Conservation (phyloP, 208 protist genomes). For the Sergeia podlipaevii region DNA sequence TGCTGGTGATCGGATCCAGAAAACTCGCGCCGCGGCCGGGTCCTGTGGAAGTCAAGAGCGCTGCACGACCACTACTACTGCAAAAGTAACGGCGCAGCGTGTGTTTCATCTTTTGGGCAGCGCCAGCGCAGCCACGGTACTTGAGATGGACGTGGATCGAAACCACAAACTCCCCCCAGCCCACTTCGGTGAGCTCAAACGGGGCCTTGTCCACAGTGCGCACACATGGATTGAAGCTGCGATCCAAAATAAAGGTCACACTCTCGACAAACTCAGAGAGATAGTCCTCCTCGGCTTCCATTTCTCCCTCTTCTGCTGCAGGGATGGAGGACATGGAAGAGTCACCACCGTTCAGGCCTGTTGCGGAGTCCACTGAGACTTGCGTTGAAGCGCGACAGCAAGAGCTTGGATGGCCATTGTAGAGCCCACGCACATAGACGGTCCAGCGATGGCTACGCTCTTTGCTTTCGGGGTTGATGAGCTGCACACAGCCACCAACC, state of each 20-base stretch:
- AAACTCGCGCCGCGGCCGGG: conserved; percentile 7
- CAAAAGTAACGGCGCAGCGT: conserved; percentile 17
- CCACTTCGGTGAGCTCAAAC: conserved; percentile 81
- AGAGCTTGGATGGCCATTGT: conserved; percentile 46
- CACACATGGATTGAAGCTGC: conserved; percentile 63
- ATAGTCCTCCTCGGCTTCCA: conserved; percentile 31
- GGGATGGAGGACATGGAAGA: neutral
- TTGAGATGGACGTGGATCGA: conserved; percentile 70
- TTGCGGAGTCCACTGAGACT: neutral
- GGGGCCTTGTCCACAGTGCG: conserved; percentile 55
- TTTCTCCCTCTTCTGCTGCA: neutral
- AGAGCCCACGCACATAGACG: conserved; percentile 85
- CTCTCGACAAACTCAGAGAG: conserved; percentile 70
- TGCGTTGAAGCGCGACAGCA: conserved; percentile 6
- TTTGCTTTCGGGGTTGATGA: conserved; percentile 57
- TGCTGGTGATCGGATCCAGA: conserved; percentile 17
- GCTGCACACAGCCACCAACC: conserved; percentile 64
- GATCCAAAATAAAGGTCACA: conserved; percentile 77
- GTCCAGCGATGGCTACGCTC: conserved; percentile 82
- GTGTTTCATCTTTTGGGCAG: conserved; percentile 10
- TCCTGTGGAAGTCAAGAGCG: conserved; percentile 16
- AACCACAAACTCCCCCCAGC: conserved; percentile 89
- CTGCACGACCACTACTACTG: conserved; percentile 8
- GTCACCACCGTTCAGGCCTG: neutral
- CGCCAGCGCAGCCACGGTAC: conserved; percentile 12